Conservation (phyloP, 352 stramenopile genomes). For the Phytopythium helicoides region DNA sequence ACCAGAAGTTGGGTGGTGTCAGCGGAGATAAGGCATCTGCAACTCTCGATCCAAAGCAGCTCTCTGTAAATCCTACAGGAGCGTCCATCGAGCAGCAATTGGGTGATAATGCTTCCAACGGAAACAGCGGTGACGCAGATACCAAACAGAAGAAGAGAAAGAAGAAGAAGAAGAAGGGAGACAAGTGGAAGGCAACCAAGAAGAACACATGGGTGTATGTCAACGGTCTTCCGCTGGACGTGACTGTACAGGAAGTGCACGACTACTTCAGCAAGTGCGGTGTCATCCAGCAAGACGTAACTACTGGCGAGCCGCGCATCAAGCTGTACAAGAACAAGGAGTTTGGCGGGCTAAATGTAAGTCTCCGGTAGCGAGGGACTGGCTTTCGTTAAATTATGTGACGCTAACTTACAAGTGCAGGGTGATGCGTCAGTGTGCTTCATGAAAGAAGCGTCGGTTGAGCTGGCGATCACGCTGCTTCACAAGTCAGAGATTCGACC, state of each 20-base stretch:
- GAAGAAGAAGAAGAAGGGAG: conserved; percentile 82
- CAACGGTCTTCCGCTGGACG: conserved; percentile 92
- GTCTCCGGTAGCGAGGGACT: conserved; percentile 2
- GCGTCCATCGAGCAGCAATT: background rate
- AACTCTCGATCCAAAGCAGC: background rate
- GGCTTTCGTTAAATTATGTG: background rate
- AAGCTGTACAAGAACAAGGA: conserved; percentile 94
- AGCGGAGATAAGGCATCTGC: conserved; percentile 36
- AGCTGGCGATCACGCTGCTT: conserved; percentile 93
- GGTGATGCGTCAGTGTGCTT: conserved; percentile 96
- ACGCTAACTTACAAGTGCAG: conserved; percentile 17
- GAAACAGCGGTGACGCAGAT: background rate
- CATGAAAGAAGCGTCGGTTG: conserved; percentile 94
- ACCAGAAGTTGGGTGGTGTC: conserved; percentile 13
- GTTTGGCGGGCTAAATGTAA: conserved; percentile 85
- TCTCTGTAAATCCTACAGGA: background rate
- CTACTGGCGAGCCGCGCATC: conserved; percentile 91
- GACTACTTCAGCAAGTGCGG: conserved; percentile 94
- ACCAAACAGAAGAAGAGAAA: conserved; percentile 46
- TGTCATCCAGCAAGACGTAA: conserved; percentile 93
- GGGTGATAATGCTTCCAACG: background rate
- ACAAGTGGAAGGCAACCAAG: conserved; percentile 84
- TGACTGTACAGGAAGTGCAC: conserved; percentile 90
- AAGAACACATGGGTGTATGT: conserved; percentile 95
- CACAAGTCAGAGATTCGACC: conserved; percentile 86